Base-by-base conservation (phyloP, 768 basidiomycete genomes). In the Boletales sp. region DNA sequence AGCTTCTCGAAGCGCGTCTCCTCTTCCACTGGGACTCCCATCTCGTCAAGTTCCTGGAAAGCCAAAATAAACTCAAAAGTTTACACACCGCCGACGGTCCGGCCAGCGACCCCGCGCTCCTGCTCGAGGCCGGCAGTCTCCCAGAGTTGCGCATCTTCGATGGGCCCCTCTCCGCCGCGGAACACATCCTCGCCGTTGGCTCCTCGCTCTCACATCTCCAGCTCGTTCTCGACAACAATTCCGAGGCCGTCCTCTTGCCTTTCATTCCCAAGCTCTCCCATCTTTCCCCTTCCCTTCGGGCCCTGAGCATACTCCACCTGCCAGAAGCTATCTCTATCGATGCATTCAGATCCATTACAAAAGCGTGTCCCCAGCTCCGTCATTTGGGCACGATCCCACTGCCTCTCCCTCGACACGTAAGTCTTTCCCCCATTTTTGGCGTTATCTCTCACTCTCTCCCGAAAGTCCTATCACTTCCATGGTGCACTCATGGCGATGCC, bases 1-100 rank as follows among this genome's bases (percentile, higher is more conserved):
- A 74, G 47, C 73, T 83, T 19, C 65, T 60, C 40, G 79, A 83
- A 40, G 72, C 75, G 5, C 72, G 68, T 21, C 59, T 83, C n/a
- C 68, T 70, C 40, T 70, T 82, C 43, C 54, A 65, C 7, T 84
- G 81, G 80, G 78, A 81, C 55, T 39, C 51, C 0, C 60, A 73
- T 41, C 47, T 78, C 9, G 72, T 74, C 46, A 65, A 67, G 14
- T 85, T 84, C 63, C 66, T 84, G 27, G 66, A 74, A 47, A 63
- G 60, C 43, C 81, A 83, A 59, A 62, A 59, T 12, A 65, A 71
- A 29, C 67, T 84, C 34, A 69, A 61, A 44, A 54, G 49, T 10
- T 64, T 83, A 39, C 70, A 73, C 40, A 61, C 61, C 38, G 32
- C 53, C 9, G 59, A 65, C 39, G 67, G 24, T 3, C 24, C 24